A percentile compares a stretch with the other conserved stretches of the same genome.
These are phyloP conservation scores for Echeveria elegans DNA, from an alignment of 164 flowering plant genomes.

Conservation along the genomic window DNA sequence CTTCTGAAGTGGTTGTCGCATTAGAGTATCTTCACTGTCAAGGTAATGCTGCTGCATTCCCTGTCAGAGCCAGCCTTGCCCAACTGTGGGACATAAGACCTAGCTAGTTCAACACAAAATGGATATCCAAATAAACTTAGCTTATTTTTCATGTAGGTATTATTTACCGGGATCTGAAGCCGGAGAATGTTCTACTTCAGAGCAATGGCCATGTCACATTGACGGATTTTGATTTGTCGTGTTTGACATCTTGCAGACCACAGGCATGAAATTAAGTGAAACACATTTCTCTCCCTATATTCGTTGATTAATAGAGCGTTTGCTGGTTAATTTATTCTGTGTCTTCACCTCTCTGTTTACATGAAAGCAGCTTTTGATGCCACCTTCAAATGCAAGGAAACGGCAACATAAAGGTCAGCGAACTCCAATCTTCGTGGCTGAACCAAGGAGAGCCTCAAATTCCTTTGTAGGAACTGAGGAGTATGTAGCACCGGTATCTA, in stretches of 20 bases:
- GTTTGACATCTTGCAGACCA: conserved; percentile 94
- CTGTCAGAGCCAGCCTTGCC: not conserved
- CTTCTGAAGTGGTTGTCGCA: conserved; percentile 85
- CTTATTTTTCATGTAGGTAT: conserved; percentile 45
- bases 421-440: conserved; percentile 84
- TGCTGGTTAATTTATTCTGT: not conserved
- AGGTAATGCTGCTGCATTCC: conserved; percentile 34
- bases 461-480: conserved; percentile 99
- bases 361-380: conserved; percentile 63
- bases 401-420: conserved; percentile 29
- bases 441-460: conserved; percentile 96
- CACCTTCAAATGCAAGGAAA: conserved; percentile 50
- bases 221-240: conserved; percentile 95
- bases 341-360: not conserved
- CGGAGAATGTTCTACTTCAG: conserved; percentile 86
- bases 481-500: conserved; percentile 84
- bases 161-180: conserved; percentile 91
- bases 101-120: not conserved
- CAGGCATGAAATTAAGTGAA: conserved; percentile 42
- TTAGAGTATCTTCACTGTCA: conserved; percentile 98
- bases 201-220: conserved; percentile 72
- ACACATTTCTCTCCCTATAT: not conserved
- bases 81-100: too few species aligned
- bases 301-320: not conserved
- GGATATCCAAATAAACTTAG: not conserved